Conservation (phyloP, 352 stramenopile species). For the Globisporangium apiculatum region DNA sequence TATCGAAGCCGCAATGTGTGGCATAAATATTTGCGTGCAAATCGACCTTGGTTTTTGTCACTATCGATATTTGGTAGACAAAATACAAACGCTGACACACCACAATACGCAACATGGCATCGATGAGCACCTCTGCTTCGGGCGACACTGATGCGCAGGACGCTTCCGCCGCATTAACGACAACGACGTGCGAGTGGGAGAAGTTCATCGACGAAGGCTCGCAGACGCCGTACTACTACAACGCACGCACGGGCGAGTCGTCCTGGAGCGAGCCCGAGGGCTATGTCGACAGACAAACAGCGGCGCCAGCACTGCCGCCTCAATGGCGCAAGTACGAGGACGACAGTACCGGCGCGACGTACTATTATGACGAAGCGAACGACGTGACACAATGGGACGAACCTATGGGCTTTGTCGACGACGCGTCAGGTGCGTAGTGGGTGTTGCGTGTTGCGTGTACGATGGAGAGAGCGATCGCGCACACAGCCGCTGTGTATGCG, state of each 20-base stretch:
- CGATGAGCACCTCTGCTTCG: background rate
- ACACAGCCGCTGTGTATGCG: background rate
- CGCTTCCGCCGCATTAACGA: background rate
- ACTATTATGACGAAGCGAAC: conserved; percentile 74
- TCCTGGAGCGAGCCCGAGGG: conserved; percentile 57
- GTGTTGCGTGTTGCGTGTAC: background rate
- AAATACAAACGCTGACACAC: too few relatives aligned
- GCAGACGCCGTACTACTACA: conserved; percentile 73
- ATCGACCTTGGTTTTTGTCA: too few relatives aligned
- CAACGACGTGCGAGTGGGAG: conserved; percentile 35
- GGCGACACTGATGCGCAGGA: background rate
- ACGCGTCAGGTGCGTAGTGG: conserved; percentile 14
- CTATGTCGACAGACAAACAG: conserved; percentile 16
- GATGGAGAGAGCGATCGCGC: background rate
- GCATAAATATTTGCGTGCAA: too few relatives aligned
- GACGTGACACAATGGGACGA: conserved; percentile 69
- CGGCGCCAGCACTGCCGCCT: conserved; percentile 13
- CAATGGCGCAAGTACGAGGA: conserved; percentile 64
- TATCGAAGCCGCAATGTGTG: too few relatives aligned
- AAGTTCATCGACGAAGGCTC: conserved; percentile 64
- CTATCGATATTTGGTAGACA: too few relatives aligned
- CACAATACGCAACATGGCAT: too few relatives aligned
- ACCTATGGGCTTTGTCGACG: conserved; percentile 34
- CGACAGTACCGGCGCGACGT: conserved; percentile 43
- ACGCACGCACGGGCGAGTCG: conserved; percentile 54